Evolutionary conservation across 2,329 filamentous ascomycete species (phyloP).

Genomic region (Nigrograna mackinnonii): DNA sequence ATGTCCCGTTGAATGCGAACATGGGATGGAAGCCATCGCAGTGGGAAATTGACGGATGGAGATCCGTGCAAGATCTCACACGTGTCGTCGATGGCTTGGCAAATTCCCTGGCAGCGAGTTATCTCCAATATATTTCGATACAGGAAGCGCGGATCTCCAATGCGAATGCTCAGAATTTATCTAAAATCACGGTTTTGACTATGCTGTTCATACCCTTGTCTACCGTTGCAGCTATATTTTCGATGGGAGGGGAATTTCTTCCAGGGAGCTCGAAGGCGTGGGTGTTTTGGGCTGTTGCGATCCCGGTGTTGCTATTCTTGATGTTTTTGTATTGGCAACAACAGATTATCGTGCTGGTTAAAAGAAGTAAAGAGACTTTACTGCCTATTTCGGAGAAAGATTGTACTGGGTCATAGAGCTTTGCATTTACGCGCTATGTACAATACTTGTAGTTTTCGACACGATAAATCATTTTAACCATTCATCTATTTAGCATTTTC

Average conservation of each 20-base stretch:
- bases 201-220: conserved; percentile 6
- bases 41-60: conserved; percentile 13
- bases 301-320: background rate
- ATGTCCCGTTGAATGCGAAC: background rate
- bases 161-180: conserved; percentile 3
- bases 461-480: too few species aligned
- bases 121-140: conserved; percentile 10
- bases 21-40: background rate
- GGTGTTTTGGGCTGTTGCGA: conserved; percentile 5
- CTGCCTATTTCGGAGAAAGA: too few species aligned
- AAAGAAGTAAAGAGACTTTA: too few species aligned
- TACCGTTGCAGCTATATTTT: conserved; percentile 4
- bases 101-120: conserved; percentile 5
- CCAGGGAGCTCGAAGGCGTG: conserved; percentile 1
- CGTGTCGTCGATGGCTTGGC: conserved; percentile 1
- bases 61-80: conserved; percentile 4
- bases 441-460: too few species aligned
- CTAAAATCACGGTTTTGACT: conserved; percentile 4
- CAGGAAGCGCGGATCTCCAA: conserved; percentile 8
- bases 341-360: conserved; percentile 1
- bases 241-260: conserved; percentile 4
- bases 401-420: too few species aligned
- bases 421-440: too few species aligned
- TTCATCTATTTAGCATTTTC: too few species aligned
- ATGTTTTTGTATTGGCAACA: conserved; percentile 3